phyloP scores from a whole-genome alignment of 106 monocot species.

The Allium cepa region DNA sequence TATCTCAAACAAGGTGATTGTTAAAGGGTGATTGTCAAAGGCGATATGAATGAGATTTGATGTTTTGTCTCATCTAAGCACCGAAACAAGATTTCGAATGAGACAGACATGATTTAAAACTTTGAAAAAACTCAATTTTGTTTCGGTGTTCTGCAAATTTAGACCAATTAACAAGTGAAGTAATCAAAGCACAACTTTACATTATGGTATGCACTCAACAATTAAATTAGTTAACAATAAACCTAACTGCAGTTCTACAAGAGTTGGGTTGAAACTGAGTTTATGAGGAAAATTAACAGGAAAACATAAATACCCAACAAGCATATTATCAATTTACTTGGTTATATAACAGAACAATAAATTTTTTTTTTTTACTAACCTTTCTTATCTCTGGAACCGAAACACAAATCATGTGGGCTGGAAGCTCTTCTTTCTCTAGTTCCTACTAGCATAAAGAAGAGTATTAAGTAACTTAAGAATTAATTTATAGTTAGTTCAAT shows the following conservation, averaged over 20 bases:
- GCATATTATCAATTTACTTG: not conserved
- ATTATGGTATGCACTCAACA: not conserved
- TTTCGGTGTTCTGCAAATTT: too few relatives aligned
- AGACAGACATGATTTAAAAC: too few relatives aligned
- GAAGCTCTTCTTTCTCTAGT: constrained; percentile 75
- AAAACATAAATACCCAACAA: not conserved
- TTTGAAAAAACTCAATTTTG: too few relatives aligned
- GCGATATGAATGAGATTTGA: too few relatives aligned
- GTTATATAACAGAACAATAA: not conserved
- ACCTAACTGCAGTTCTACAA: not conserved
- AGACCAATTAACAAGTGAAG: too few relatives aligned
- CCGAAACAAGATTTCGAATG: too few relatives aligned
- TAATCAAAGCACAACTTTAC: too few relatives aligned
- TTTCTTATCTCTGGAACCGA: constrained; percentile 71
- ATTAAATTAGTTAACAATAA: not conserved
- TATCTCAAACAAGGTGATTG: too few relatives aligned
- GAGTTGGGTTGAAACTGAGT: not conserved
- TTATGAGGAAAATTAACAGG: not conserved
- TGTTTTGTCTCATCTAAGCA: too few relatives aligned
- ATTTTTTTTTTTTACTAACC: constrained; percentile 19
- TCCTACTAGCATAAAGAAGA: constrained; percentile 35
- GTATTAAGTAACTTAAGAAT: not conserved
- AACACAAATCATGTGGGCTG: constrained; percentile 73
- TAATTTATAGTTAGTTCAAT: too few relatives aligned
- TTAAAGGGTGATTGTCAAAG: too few relatives aligned